Evolutionary conservation across 1,284 basidiomycete species (phyloP), one percentile per base, ranked within the genome.

Genomic region (Volvariella volvacea): DNA sequence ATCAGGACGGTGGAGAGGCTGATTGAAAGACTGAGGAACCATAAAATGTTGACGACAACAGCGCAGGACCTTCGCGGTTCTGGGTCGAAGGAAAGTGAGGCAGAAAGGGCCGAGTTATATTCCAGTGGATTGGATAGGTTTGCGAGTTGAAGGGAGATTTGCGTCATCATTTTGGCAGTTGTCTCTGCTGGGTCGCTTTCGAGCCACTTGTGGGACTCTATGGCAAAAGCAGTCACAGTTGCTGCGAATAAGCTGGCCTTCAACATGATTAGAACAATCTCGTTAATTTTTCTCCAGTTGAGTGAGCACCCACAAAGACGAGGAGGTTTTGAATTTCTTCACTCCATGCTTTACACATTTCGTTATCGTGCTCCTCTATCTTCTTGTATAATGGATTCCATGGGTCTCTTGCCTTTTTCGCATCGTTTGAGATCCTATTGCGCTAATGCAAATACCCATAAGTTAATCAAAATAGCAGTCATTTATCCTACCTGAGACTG

Each of bases 331-430:
- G 17, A 22, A 39, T 21, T 21, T 39, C 38, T 8, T 17, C 17
- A 17, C n/a, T 39, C 38, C 38, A 39, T 3, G 38, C 38, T 14
- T 39, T 8, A 21, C 38, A 39, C 38, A 39, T 39, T n/a, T 39
- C 38, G 14, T 39, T 39, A 21, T 39, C 38, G 19, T 39, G 38
- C 14, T 22, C 20, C 20, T 39, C 17, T 8, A 39, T 7, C 7
- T 9, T 17, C 8, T 39, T 8, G 20, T 39, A 19, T n/a, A 10
- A 21, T 19, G 12, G 9, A 16, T 7, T 21, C 38, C 38, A 39
- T 8, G 38, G 38, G 20, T 39, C 38, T n/a, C n/a, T n/a, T n/a
- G n/a, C n/a, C n/a, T n/a, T n/a, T n/a, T n/a, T n/a, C n/a, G n/a
- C n/a, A n/a, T n/a, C n/a, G n/a, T n/a, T n/a, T n/a, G n/a, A n/a